Percentiles rank a stretch among this genome's conserved stretches.
Evolutionary conservation across 129 eudicot species (phyloP).

Genomic region (Tagetes patula): DNA sequence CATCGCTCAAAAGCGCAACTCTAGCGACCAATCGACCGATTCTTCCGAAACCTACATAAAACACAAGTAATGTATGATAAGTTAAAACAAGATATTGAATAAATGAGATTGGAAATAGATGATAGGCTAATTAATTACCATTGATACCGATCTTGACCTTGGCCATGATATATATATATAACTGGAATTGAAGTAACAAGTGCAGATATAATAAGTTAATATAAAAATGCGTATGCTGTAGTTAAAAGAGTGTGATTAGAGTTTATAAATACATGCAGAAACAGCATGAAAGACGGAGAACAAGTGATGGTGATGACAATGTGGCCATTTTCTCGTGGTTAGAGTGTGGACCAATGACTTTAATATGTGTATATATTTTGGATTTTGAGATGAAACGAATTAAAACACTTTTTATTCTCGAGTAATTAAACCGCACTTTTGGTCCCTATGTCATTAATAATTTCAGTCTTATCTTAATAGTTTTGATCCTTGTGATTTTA

Average conservation of each 20-base stretch:
- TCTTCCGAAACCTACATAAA: slow-evolving; percentile 61
- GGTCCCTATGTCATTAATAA: too few relatives aligned
- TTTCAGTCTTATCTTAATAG: too few relatives aligned
- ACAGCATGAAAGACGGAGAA: slow-evolving; percentile 23
- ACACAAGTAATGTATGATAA: background rate
- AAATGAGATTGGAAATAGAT: background rate
- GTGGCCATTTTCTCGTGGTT: slow-evolving; percentile 16
- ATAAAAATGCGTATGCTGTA: too few relatives aligned
- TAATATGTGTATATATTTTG: background rate
- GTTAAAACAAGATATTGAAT: background rate
- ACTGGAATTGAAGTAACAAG: background rate
- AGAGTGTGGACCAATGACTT: slow-evolving; percentile 16
- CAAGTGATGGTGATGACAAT: slow-evolving; percentile 28
- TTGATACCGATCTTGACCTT: slow-evolving; percentile 78
- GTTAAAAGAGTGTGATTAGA: background rate
- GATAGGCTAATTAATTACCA: slow-evolving; percentile 28
- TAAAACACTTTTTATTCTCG: too few relatives aligned
- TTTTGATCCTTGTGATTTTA: too few relatives aligned
- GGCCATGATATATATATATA: slow-evolving; percentile 37
- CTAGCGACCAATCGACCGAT: slow-evolving; percentile 75
- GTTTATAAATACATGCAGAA: slow-evolving; percentile 5
- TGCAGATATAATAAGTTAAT: background rate
- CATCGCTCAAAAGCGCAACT: slow-evolving; percentile 67
- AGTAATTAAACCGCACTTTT: too few relatives aligned
- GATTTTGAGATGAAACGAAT: background rate